phyloP scores from a whole-genome alignment of 2,329 filamentous ascomycete species.

The Fusarium proliferatum region DNA sequence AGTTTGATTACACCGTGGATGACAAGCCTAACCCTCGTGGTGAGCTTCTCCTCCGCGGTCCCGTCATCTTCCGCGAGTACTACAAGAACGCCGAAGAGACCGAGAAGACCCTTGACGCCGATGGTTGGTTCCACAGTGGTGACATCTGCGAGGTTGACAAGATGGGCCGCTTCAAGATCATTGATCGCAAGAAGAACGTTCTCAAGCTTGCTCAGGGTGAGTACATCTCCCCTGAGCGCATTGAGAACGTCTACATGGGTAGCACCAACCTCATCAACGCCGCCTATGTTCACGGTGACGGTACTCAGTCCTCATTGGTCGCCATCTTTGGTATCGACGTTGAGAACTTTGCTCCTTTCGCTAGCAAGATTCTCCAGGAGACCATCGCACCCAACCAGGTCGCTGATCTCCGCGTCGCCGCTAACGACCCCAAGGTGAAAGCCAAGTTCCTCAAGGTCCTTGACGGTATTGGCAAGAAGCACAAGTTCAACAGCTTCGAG shows the following conservation, averaged over 20 bases:
- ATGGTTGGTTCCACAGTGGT: constrained; percentile 97
- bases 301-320: constrained; percentile 82
- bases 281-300: constrained; percentile 92
- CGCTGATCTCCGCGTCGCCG: constrained; percentile 73
- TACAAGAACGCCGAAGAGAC: constrained; percentile 93
- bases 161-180: constrained; percentile 87
- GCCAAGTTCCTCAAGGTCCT: constrained; percentile 82
- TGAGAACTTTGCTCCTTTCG: constrained; percentile 82
- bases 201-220: constrained; percentile 97
- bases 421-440: constrained; percentile 75
- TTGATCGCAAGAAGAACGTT: constrained; percentile 99
- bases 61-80: constrained; percentile 86
- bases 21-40: constrained; percentile 92
- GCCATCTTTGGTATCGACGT: constrained; percentile 90
- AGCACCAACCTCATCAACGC: constrained; percentile 81
- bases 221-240: constrained; percentile 96
- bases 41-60: constrained; percentile 85
- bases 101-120: constrained; percentile 79
- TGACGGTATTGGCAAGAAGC: constrained; percentile 79
- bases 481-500: constrained; percentile 94
- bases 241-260: constrained; percentile 93
- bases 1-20: constrained; percentile 90
- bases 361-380: constrained; percentile 78
- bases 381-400: constrained; percentile 72
- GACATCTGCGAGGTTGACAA: constrained; percentile 90